Percentiles rank a stretch among this genome's conserved stretches.
Conservation (phyloP, 139 green algal genomes). For the Micractinium sp. region DNA sequence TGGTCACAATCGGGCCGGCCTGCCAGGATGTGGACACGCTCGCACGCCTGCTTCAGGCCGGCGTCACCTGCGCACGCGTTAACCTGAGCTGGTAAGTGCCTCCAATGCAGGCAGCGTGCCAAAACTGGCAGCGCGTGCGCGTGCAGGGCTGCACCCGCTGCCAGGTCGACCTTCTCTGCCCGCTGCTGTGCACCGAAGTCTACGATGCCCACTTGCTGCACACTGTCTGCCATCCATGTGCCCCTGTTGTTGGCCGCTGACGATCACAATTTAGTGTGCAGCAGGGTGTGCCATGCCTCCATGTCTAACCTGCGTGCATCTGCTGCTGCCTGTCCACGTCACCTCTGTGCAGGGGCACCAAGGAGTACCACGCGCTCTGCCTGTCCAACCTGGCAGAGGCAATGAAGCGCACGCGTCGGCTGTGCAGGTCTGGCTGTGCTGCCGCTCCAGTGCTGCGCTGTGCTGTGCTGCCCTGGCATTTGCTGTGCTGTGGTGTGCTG, state of each 20-base stretch:
- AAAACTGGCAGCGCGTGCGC: too few relatives aligned
- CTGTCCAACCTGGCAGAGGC: conserved; percentile 77
- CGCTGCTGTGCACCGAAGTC: too few relatives aligned
- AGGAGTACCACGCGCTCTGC: conserved; percentile 72
- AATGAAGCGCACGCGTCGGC: conserved; percentile 61
- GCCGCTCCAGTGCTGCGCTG: background rate
- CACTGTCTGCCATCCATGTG: too few relatives aligned
- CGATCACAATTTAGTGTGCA: too few relatives aligned
- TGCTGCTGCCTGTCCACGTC: too few relatives aligned
- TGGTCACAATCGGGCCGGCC: conserved; percentile 77
- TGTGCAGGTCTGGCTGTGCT: conserved; percentile 41
- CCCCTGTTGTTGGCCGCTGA: too few relatives aligned
- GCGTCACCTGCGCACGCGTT: conserved; percentile 75
- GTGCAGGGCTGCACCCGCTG: too few relatives aligned
- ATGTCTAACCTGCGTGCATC: too few relatives aligned
- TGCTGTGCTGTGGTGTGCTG: background rate
- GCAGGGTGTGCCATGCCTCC: too few relatives aligned
- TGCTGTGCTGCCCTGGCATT: background rate
- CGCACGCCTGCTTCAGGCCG: conserved; percentile 67
- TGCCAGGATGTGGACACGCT: conserved; percentile 68
- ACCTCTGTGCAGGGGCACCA: conserved; percentile 67
- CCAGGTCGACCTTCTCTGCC: too few relatives aligned
- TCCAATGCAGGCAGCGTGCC: too few relatives aligned
- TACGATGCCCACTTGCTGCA: too few relatives aligned
- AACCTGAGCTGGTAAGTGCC: conserved; percentile 62